A percentile compares a stretch with the other conserved stretches of the same genome.
Conservation (phyloP, 306 rosid genomes). For the Gillenia trifoliata region DNA sequence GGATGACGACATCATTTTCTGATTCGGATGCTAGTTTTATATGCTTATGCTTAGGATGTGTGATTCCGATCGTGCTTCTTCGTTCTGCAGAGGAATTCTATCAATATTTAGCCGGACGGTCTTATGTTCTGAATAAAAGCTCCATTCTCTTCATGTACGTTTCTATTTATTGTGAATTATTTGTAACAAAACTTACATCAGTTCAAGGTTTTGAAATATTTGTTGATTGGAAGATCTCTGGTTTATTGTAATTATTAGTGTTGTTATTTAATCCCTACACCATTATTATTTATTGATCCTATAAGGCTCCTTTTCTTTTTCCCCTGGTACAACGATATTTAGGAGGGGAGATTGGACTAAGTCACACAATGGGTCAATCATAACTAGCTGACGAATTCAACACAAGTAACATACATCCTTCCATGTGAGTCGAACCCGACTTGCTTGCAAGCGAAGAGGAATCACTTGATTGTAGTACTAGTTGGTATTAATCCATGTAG, state of each 20-base stretch:
- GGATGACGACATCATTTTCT: slow-evolving; percentile 83
- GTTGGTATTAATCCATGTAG: no score
- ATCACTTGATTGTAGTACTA: no score
- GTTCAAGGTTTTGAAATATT: slow-evolving; percentile 13
- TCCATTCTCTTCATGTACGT: slow-evolving; percentile 1
- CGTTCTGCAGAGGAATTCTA: slow-evolving; percentile 7
- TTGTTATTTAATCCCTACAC: neutral
- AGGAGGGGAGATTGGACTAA: no score
- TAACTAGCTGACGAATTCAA: neutral
- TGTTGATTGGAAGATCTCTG: neutral
- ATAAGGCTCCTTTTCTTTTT: no score
- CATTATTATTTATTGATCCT: no score
- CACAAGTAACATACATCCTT: no score
- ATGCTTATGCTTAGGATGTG: slow-evolving; percentile 16
- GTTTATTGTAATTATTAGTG: neutral
- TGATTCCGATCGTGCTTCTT: neutral
- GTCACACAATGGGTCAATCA: neutral
- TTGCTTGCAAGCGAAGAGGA: no score
- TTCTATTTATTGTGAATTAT: slow-evolving; percentile 21
- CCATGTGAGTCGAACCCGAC: no score
- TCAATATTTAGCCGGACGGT: neutral
- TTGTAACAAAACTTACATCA: neutral
- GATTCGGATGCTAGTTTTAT: slow-evolving; percentile 23
- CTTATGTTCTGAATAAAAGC: slow-evolving; percentile 21
- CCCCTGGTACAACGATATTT: no score